Evolutionary conservation across 306 rosid genomes (phyloP).

Genomic region (Datisca glomerata): DNA sequence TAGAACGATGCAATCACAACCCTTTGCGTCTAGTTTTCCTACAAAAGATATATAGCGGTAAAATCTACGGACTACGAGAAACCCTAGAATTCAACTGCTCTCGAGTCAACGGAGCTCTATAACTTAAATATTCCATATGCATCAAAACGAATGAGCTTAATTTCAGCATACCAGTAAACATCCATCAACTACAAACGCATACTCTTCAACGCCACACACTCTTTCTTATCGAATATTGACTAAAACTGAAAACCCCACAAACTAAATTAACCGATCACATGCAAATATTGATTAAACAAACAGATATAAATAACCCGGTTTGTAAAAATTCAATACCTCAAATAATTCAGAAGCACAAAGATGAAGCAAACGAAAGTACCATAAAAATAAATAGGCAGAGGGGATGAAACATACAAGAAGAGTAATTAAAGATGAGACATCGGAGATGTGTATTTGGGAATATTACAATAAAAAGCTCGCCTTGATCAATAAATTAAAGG

Average conservation of each 20-base stretch:
- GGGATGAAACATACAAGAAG: neutral
- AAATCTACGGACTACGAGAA: too few species aligned
- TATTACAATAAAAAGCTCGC: conserved; percentile 8
- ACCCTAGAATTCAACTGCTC: conserved; percentile 4
- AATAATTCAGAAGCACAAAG: conserved; percentile 10
- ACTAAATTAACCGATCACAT: conserved; percentile 9
- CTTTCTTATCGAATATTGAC: neutral
- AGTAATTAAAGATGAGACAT: conserved; percentile 23
- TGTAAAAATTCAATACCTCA: conserved; percentile 7
- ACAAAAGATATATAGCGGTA: too few species aligned
- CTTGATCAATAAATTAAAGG: conserved; percentile 25
- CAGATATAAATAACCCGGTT: conserved; percentile 18
- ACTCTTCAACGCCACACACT: conserved; percentile 8
- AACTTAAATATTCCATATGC: conserved; percentile 13
- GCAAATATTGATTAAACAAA: conserved; percentile 4
- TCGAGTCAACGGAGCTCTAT: conserved; percentile 24
- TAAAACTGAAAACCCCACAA: conserved; percentile 24
- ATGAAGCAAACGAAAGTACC: conserved; percentile 15
- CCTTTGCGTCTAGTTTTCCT: too few species aligned
- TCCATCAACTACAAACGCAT: conserved; percentile 22
- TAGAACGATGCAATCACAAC: too few species aligned
- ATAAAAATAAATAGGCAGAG: conserved; percentile 7
- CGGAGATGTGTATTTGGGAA: conserved; percentile 16
- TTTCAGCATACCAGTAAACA: conserved; percentile 15
- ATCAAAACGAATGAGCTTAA: conserved; percentile 5